Conservation (phyloP, 2,329 filamentous ascomycete genomes). For the Lecanicillium sp. region DNA sequence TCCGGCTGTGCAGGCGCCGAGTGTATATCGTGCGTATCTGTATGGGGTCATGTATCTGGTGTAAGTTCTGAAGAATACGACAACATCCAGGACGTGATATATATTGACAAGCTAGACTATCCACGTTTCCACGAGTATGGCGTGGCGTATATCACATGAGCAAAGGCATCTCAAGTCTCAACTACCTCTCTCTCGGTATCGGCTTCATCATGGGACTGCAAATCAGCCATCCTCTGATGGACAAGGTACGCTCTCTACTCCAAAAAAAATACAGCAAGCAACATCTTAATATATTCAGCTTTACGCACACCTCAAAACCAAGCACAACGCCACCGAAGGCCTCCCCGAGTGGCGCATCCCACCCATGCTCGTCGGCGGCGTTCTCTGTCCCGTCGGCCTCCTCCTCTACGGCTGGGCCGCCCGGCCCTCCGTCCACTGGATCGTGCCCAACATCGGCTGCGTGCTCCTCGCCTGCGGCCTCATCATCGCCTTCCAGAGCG, state of each 20-base stretch:
- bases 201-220: constrained; percentile 50
- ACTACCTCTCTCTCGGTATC: constrained; percentile 47
- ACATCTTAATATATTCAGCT: constrained; percentile 17
- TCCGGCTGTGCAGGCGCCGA: constrained; percentile 44
- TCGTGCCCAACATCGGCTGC: constrained; percentile 53
- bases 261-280: background rate
- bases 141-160: constrained; percentile 41
- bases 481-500: constrained; percentile 51
- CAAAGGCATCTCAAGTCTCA: constrained; percentile 40
- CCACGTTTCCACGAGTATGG: constrained; percentile 47
- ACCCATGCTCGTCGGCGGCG: constrained; percentile 28
- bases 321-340: constrained; percentile 21
- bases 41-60: constrained; percentile 51
- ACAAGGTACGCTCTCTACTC: constrained; percentile 21
- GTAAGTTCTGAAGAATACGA: constrained; percentile 16
- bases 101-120: constrained; percentile 32
- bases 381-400: constrained; percentile 41
- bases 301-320: constrained; percentile 22
- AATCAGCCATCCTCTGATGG: constrained; percentile 39
- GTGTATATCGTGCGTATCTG: constrained; percentile 42
- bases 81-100: background rate
- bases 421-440: constrained; percentile 39
- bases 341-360: constrained; percentile 30
- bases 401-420: constrained; percentile 45
- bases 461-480: constrained; percentile 40